Base-by-base conservation (phyloP, 306 rosid species). In the Quercus alba region DNA sequence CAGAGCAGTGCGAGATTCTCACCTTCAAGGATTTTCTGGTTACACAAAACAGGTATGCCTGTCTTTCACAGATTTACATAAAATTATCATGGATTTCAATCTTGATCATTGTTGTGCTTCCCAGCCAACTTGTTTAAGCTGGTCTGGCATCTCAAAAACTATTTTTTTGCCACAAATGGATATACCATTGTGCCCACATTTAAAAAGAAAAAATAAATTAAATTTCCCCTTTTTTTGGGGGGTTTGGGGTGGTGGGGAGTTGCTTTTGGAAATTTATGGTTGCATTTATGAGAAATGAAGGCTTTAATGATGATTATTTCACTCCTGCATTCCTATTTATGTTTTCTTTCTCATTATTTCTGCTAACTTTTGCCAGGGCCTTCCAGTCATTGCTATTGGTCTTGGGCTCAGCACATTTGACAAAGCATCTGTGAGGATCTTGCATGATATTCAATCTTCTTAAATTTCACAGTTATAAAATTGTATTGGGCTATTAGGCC, bases 331-430 rank as follows among this genome's bases (percentile, higher is more conserved):
- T 38, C 56, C 4, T 66, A 46, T 64, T 73, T 44, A 66, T 44
- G 35, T 78, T 72, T 76, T 70, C 44, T 79, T 70, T 58, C 68
- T 58, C 71, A 63, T 31, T 86, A 4, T 61, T 82, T 77, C 75
- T 58, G 69, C 35, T 59, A 62, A 70, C 77, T 18, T 33, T 52
- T 87, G 62, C 30, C 92, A 96, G 98, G 98, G 98, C 73, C 85
- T 88, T 71, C 99, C 98, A 23, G 97, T 93, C 76, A 80, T 96
- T 68, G 97, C 94, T 76, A 74, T 93, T 78, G 99, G 99, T 31
- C 90, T 90, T 74, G 99, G 99, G 75, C 97, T 80, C 75, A 96
- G 99, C 89, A 87, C 98, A 69, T 92, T 31, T 85, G 97, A 92
- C 87, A 96, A 96, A 90, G 99, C 91, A 73, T 87, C 99, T 77